Evolutionary conservation across 805 yeast genomes (phyloP).

Genomic region (Saturnispora zaruensis): DNA sequence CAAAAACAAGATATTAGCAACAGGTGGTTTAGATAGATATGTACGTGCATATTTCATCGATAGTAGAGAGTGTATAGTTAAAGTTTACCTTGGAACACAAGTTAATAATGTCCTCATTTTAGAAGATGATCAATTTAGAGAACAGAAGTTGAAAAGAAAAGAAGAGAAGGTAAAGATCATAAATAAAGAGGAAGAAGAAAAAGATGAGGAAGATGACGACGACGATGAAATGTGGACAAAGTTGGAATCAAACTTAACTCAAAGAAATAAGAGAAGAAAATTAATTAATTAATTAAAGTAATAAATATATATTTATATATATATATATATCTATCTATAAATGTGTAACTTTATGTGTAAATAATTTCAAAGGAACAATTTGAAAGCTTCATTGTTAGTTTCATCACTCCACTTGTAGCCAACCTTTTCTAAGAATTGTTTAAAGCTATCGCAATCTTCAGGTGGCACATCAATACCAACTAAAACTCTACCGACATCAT

Average conservation of each 20-base stretch:
- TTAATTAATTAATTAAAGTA: slow-evolving; percentile 7
- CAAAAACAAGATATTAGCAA: slow-evolving; percentile 39
- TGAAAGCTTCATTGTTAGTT: slow-evolving; percentile 77
- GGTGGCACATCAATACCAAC: slow-evolving; percentile 86
- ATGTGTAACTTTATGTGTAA: background rate
- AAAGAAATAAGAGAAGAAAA: slow-evolving; percentile 26
- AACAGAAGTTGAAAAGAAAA: slow-evolving; percentile 12
- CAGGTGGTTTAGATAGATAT: slow-evolving; percentile 87
- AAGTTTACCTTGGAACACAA: slow-evolving; percentile 71
- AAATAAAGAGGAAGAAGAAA: slow-evolving; percentile 23
- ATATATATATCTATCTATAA: background rate
- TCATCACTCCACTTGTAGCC: slow-evolving; percentile 78
- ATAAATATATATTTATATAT: background rate
- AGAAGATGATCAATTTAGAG: slow-evolving; percentile 30
- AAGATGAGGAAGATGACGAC: slow-evolving; percentile 29
- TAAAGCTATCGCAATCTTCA: slow-evolving; percentile 54
- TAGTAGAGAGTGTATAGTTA: slow-evolving; percentile 52
- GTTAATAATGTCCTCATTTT: slow-evolving; percentile 47
- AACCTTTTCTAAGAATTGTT: slow-evolving; percentile 55
- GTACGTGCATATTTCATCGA: slow-evolving; percentile 63
- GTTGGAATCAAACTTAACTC: slow-evolving; percentile 19
- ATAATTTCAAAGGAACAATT: slow-evolving; percentile 40
- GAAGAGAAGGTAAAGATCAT: slow-evolving; percentile 34
- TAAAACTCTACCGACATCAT: slow-evolving; percentile 86
- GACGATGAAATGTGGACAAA: slow-evolving; percentile 30